Evolutionary conservation across 805 yeast species (phyloP).

Genomic region (Saitoella complicata): DNA sequence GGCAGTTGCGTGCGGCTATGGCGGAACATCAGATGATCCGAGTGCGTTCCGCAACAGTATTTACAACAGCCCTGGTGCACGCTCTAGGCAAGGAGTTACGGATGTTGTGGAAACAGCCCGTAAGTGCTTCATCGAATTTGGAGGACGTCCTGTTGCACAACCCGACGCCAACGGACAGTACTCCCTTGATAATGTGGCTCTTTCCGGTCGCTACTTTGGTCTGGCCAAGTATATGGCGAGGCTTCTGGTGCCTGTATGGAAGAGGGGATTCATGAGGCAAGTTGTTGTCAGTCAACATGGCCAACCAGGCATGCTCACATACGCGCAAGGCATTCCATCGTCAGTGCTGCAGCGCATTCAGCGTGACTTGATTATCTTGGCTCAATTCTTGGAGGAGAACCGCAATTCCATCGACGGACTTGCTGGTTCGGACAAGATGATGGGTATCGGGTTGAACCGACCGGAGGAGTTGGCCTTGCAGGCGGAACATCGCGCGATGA

Average conservation of each 20-base stretch:
- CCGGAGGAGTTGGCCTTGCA: slow-evolving; percentile 29
- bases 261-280: slow-evolving; percentile 41
- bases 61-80: slow-evolving; percentile 25
- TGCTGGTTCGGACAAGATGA: slow-evolving; percentile 17
- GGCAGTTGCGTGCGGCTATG: slow-evolving; percentile 58
- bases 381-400: slow-evolving; percentile 27
- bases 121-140: slow-evolving; percentile 20
- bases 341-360: slow-evolving; percentile 18
- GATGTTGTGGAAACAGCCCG: slow-evolving; percentile 21
- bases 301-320: background rate
- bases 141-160: slow-evolving; percentile 21
- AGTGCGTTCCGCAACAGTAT: no score
- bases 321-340: background rate
- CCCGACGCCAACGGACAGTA: slow-evolving; percentile 11
- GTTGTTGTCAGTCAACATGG: background rate
- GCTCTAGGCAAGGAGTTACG: slow-evolving; percentile 18
- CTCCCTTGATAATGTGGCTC: slow-evolving; percentile 32
- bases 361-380: slow-evolving; percentile 19
- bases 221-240: slow-evolving; percentile 64
- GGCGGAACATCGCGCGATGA: slow-evolving; percentile 82
- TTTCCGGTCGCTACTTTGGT: slow-evolving; percentile 86
- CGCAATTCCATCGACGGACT: slow-evolving; percentile 30
- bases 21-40: no score
- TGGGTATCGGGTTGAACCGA: slow-evolving; percentile 12
- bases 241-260: slow-evolving; percentile 68